phyloP scores from a whole-genome alignment of 352 stramenopile genomes.

The Paralagenidium karlingii region DNA sequence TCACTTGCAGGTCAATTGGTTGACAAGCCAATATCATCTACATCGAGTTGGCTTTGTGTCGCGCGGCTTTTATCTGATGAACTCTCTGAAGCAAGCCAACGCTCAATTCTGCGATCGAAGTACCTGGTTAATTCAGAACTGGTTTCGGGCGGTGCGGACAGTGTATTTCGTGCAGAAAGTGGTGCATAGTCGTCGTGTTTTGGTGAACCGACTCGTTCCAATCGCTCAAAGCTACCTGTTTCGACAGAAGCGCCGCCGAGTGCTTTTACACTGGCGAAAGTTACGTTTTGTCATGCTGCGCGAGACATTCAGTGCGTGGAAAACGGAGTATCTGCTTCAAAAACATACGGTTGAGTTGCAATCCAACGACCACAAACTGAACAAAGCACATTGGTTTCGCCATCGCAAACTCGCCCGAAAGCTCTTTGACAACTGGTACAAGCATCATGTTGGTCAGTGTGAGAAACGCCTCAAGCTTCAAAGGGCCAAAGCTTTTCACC shows the following conservation, averaged over 20 bases:
- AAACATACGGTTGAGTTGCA: slow-evolving; percentile 2
- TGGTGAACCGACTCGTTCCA: background rate
- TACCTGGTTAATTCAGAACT: no score
- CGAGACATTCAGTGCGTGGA: slow-evolving; percentile 4
- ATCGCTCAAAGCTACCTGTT: slow-evolving; percentile 2
- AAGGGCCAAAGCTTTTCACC: background rate
- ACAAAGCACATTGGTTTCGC: slow-evolving; percentile 9
- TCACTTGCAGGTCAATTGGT: no score
- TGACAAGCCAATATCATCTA: no score
- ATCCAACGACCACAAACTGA: slow-evolving; percentile 2
- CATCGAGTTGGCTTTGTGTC: no score
- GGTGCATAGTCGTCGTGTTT: slow-evolving; percentile 1
- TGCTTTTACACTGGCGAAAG: slow-evolving; percentile 6
- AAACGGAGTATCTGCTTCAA: slow-evolving; percentile 1
- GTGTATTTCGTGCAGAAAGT: slow-evolving; percentile 5
- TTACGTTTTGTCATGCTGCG: slow-evolving; percentile 1
- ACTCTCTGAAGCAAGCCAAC: no score
- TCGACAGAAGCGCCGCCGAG: slow-evolving; percentile 1
- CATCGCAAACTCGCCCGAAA: slow-evolving; percentile 12
- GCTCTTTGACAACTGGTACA: slow-evolving; percentile 6
- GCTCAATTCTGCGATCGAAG: no score
- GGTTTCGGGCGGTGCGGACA: slow-evolving; percentile 3
- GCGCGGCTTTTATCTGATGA: no score
- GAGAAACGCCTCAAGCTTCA: background rate
- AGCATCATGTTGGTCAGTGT: background rate